Evolutionary conservation across 306 rosid genomes (phyloP), one percentile per base, ranked within the genome.

Genomic region (Prunus mira): DNA sequence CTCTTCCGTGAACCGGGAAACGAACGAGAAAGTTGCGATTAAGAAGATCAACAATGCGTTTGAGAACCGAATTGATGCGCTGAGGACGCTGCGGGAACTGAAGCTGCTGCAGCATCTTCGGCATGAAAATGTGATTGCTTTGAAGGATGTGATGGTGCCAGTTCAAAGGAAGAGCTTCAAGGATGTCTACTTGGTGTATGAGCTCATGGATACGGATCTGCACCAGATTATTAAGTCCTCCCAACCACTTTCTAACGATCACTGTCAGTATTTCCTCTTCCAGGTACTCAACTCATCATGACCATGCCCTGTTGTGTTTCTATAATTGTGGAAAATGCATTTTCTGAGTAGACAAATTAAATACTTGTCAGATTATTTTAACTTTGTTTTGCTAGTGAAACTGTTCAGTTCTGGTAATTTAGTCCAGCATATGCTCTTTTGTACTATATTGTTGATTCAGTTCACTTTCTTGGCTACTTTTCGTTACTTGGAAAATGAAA

Each of bases 151-250:
- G 51, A 93, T 93, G 98, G 82, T 90, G 97, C 97, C 97, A 1
- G 65, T 81, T 46, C 90, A 91, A 11, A 86, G 90, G 80, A 83
- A 61, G 25, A 88, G 79, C 62, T 93, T 93, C 78, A 93, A 88
- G 86, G 97, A 93, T 85, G 98, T 93, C 38, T 93, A 93, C 79
- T 80, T 91, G 71, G 98, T 93, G 50, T 93, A 88, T 85, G 98
- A 93, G 67, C 97, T 93, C 69, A 93, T 93, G 98, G 98, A 93
- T 82, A 93, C 98, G 4, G 98, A 93, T 87, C 90, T 93, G 67
- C 97, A 93, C 80, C 98, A 91, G 85, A 91, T 93, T 79, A 86
- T 93, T 52, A 93, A 91, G 81, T 93, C 98, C 51, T 87, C 98
- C 9, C 98, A 91, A 67, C 65, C 93, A 5, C 88, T 93, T 58